phyloP scores from a whole-genome alignment of 2,329 filamentous ascomycete species.

The Grosmannia clavigera region DNA sequence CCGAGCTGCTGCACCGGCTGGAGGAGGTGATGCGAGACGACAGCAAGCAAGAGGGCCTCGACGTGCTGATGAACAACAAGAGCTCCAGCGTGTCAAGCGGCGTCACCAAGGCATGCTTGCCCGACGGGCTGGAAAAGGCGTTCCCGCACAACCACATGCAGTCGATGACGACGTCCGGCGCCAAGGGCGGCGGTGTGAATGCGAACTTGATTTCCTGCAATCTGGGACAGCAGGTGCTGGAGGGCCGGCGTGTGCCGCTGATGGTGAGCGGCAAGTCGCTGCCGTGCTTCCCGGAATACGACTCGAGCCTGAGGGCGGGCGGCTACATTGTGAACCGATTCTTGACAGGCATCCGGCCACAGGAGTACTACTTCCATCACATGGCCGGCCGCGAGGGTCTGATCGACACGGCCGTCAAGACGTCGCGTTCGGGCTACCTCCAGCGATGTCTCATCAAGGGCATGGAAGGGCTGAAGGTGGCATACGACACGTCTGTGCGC shows the following conservation, averaged over 20 bases:
- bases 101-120: conserved; percentile 70
- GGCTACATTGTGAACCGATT: conserved; percentile 94
- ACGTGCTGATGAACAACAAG: conserved; percentile 68
- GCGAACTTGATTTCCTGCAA: conserved; percentile 97
- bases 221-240: conserved; percentile 88
- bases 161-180: conserved; percentile 92
- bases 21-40: conserved; percentile 89
- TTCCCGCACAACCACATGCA: conserved; percentile 99
- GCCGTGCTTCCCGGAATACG: conserved; percentile 86
- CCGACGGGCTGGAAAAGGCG: conserved; percentile 70
- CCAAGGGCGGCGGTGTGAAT: conserved; percentile 87
- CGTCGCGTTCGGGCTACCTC: conserved; percentile 88
- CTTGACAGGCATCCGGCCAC: conserved; percentile 91
- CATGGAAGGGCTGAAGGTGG: conserved; percentile 86
- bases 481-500: conserved; percentile 88
- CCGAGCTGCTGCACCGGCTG: conserved; percentile 62
- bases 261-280: conserved; percentile 98
- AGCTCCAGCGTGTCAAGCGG: conserved; percentile 60
- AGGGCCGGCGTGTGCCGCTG: conserved; percentile 84
- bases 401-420: conserved; percentile 98
- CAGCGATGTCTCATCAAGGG: conserved; percentile 97
- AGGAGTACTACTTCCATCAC: conserved; percentile 98
- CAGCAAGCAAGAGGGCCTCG: conserved; percentile 79
- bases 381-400: conserved; percentile 98
- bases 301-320: conserved; percentile 77